Conservation (phyloP, 2,329 filamentous ascomycete genomes). For the Calonectria fujianensis region DNA sequence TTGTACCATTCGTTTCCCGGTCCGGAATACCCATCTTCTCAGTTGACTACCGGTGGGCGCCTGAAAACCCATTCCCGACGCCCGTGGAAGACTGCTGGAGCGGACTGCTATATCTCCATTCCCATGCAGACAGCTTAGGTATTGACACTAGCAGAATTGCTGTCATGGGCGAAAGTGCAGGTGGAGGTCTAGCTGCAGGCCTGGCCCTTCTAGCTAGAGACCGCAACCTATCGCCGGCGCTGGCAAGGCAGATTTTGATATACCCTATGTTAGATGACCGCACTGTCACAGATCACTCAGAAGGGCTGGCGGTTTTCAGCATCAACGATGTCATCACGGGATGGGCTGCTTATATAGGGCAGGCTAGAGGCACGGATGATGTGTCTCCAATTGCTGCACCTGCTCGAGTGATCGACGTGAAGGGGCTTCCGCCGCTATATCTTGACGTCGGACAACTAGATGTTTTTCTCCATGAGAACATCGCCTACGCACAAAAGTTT, state of each 20-base stretch:
- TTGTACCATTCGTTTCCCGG: background rate
- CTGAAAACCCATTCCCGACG: slow-evolving; percentile 33
- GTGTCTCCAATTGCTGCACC: slow-evolving; percentile 24
- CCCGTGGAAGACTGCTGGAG: slow-evolving; percentile 37
- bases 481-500: slow-evolving; percentile 29
- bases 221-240: slow-evolving; percentile 24
- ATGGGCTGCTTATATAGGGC: slow-evolving; percentile 36
- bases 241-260: slow-evolving; percentile 34
- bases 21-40: slow-evolving; percentile 36
- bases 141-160: slow-evolving; percentile 29
- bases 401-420: slow-evolving; percentile 19
- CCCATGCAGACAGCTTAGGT: background rate
- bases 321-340: slow-evolving; percentile 29
- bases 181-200: slow-evolving; percentile 26
- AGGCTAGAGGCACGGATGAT: background rate
- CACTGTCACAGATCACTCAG: slow-evolving; percentile 14
- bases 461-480: slow-evolving; percentile 27
- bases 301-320: slow-evolving; percentile 18
- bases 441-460: slow-evolving; percentile 35
- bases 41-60: slow-evolving; percentile 39
- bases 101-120: slow-evolving; percentile 16
- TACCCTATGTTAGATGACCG: slow-evolving; percentile 41
- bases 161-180: slow-evolving; percentile 41
- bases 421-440: slow-evolving; percentile 30
- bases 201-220: slow-evolving; percentile 22